phyloP scores from a whole-genome alignment of 2,329 filamentous ascomycete species.

The Trichophaea hybrida region DNA sequence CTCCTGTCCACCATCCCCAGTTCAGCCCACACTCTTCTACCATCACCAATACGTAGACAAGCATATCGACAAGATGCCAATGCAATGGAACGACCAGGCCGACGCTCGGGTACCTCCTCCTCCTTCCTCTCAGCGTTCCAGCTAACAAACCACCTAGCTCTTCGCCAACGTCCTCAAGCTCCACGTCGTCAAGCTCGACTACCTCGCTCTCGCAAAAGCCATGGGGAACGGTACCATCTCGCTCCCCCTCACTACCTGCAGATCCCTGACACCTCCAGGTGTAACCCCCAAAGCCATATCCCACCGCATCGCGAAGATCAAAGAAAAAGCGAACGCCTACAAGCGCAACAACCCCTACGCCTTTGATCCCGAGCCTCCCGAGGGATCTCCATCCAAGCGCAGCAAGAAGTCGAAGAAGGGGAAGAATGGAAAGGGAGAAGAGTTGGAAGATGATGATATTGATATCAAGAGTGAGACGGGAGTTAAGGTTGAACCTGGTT shows the following conservation, averaged over 20 bases:
- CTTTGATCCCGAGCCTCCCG: background rate
- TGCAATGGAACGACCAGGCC: conserved; percentile 27
- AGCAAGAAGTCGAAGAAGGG: background rate
- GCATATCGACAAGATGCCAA: conserved; percentile 17
- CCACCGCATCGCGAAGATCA: conserved; percentile 26
- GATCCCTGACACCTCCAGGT: conserved; percentile 11
- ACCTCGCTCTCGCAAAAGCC: conserved; percentile 23
- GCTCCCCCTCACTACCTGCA: background rate
- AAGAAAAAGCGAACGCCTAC: conserved; percentile 19
- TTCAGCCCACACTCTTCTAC: background rate
- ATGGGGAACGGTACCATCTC: conserved; percentile 25
- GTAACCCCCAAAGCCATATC: conserved; percentile 26
- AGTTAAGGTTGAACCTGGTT: background rate
- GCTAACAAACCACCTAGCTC: conserved; percentile 16
- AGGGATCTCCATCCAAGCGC: background rate
- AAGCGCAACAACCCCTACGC: background rate
- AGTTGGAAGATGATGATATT: background rate
- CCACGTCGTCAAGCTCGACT: conserved; percentile 26
- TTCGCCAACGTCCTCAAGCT: conserved; percentile 27
- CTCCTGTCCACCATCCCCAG: background rate
- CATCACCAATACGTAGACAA: too few relatives aligned
- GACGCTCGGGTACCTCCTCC: conserved; percentile 23
- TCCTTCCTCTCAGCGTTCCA: background rate
- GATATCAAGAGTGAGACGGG: background rate
- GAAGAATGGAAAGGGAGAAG: background rate